Percentiles rank a stretch among this genome's conserved stretches.
Evolutionary conservation across 2,329 filamentous ascomycete species (phyloP).

Genomic region (Sporothrix curviconia): DNA sequence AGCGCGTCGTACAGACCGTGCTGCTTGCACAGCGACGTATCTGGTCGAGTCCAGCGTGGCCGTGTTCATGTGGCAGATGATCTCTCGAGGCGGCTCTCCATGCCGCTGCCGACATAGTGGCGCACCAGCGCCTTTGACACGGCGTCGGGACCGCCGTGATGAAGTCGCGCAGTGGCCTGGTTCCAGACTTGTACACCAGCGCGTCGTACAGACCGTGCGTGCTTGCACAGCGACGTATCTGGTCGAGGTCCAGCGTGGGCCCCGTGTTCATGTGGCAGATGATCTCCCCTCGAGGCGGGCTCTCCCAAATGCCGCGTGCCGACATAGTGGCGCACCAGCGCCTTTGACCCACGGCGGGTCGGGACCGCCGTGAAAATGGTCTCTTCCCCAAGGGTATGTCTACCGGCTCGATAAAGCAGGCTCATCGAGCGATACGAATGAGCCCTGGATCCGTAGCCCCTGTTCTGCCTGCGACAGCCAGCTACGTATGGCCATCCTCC

Average conservation of each 20-base stretch:
- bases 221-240: conserved; percentile 88
- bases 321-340: conserved; percentile 76
- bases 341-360: conserved; percentile 80
- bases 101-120: conserved; percentile 70
- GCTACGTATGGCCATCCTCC: no score
- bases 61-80: conserved; percentile 89
- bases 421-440: no score
- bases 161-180: no score
- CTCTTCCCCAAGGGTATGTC: no score
- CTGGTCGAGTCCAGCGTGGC: conserved; percentile 88
- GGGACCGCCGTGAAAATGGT: conserved; percentile 72
- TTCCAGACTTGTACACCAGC: conserved; percentile 96
- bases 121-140: conserved; percentile 81
- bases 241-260: conserved; percentile 89
- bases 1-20: conserved; percentile 90
- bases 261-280: conserved; percentile 87
- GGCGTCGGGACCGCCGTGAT: conserved; percentile 71
- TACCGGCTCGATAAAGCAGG: no score
- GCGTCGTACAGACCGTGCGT: conserved; percentile 91
- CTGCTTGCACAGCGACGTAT: conserved; percentile 86
- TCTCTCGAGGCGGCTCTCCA: conserved; percentile 76
- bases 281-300: conserved; percentile 80
- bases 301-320: conserved; percentile 66
- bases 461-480: no score
- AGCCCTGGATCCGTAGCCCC: no score